Conservation (phyloP, 192 early-diverging fungal species). For the Podila epigama region DNA sequence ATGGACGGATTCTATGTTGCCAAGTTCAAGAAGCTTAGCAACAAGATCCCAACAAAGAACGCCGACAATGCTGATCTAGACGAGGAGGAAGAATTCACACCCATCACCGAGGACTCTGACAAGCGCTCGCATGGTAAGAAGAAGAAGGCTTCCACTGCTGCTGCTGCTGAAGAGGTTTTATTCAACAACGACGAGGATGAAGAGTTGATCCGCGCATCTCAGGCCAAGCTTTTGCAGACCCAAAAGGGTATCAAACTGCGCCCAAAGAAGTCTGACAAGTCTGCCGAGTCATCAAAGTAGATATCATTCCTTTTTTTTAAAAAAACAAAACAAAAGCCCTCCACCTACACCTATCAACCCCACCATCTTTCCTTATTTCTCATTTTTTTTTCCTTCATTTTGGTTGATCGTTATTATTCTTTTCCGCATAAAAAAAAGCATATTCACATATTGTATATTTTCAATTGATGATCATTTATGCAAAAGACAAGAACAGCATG, state of each 20-base stretch:
- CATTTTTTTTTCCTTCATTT: too few relatives aligned
- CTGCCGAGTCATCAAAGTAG: background rate
- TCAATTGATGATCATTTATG: background rate
- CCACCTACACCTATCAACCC: background rate
- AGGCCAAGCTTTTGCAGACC: constrained; percentile 40
- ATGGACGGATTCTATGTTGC: constrained; percentile 99
- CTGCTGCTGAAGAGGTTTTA: background rate
- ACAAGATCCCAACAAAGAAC: constrained; percentile 70
- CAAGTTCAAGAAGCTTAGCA: constrained; percentile 95
- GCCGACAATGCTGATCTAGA: constrained; percentile 48
- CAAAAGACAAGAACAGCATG: constrained; percentile 4
- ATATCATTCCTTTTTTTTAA: background rate
- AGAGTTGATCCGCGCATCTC: constrained; percentile 35
- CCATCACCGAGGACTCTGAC: constrained; percentile 33
- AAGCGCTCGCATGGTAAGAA: constrained; percentile 42
- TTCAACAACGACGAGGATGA: constrained; percentile 46
- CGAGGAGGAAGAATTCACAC: constrained; percentile 47
- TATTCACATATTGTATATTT: background rate
- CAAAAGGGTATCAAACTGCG: constrained; percentile 49
- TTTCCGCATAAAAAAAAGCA: background rate
- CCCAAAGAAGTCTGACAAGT: constrained; percentile 43
- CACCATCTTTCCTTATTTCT: background rate
- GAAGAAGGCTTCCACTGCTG: background rate
- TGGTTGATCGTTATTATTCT: too few relatives aligned
- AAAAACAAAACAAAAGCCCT: background rate